Evolutionary conservation across 129 eudicot species (phyloP), one percentile per base, ranked within the genome.

Genomic region (Helichrysum umbraculigerum): DNA sequence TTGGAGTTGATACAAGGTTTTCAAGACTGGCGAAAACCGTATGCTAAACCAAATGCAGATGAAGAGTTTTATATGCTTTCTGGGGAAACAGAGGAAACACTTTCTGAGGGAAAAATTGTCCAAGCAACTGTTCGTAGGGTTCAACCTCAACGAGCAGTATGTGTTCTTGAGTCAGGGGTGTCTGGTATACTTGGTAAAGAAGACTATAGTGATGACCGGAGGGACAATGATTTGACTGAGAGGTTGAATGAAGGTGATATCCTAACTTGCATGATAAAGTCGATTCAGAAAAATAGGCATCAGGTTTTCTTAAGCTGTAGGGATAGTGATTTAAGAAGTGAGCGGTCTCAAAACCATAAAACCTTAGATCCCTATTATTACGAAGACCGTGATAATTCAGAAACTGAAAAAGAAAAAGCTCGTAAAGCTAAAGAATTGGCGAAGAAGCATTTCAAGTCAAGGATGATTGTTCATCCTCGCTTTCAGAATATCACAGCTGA

Each of bases 391-490:
- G 88, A 76, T 79, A 83, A 70, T 73, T 73, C 79, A 37, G 91
- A 66, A 28, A 81, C 33, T 58, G 87, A 78, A 70, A 81, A 87
- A 74, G 94, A 91, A 41, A 91, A 91, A 77, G 83, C 81, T 19
- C 92, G 86, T 56, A 95, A 86, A 73, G 89, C 87, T 12, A 94
- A 88, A 86, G 96, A 89, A 85, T 87, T 89, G 33, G 97, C 92
- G 0, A 91, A 86, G 87, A 95, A 91, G 85, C 91, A 86, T 83
- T 89, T 91, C 67, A 95, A 95, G 75, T 79, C 92, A 19, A 83
- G 99, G 78, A 89, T 89, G 97, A 95, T 95, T 77, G 92, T 87
- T 71, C 99, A 95, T 78, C 97, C 99, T 59, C 93, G 96, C 50
- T 95, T 95, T 76, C 89, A 86, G 76, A 95, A 95, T 73, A 87